These are phyloP conservation scores for Amesomyces nigricolor DNA, from an alignment of 2,329 filamentous ascomycete genomes.

Conservation along the genomic window DNA sequence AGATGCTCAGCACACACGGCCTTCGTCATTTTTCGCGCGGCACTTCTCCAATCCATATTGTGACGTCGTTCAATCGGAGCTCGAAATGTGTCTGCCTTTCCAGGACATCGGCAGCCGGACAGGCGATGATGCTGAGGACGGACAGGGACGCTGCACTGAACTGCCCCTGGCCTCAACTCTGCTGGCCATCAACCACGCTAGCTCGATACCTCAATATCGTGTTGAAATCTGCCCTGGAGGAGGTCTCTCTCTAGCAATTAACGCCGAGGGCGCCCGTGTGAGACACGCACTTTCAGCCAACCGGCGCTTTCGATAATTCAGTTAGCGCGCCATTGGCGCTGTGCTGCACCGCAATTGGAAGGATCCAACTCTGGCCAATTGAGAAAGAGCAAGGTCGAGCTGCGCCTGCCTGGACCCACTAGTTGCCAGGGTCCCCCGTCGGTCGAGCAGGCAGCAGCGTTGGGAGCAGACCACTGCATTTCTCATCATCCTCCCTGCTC, in stretches of 20 bases:
- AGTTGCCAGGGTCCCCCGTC: conserved; percentile 16
- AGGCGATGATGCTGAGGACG: too few species aligned
- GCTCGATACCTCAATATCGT: not conserved
- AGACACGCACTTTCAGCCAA: conserved; percentile 13
- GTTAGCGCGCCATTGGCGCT: conserved; percentile 21
- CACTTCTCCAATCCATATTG: not conserved
- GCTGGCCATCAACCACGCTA: not conserved
- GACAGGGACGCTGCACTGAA: not conserved
- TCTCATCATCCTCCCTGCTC: conserved; percentile 24
- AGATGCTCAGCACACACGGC: not conserved
- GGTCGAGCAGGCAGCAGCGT: conserved; percentile 27
- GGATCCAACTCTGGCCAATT: conserved; percentile 24
- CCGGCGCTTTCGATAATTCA: conserved; percentile 15
- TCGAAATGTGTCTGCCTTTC: conserved; percentile 15
- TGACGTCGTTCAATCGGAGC: not conserved
- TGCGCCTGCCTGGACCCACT: conserved; percentile 25
- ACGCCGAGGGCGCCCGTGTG: not conserved
- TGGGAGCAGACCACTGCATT: conserved; percentile 23
- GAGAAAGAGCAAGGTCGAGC: conserved; percentile 9
- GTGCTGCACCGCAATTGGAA: conserved; percentile 20
- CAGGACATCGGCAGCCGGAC: too few species aligned
- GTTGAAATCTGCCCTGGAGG: too few species aligned
- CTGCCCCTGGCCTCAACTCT: too few species aligned
- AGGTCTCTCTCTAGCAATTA: conserved; percentile 5
- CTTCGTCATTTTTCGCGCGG: conserved; percentile 17